Evolutionary conservation across 164 flowering plant genomes (phyloP).

Genomic region (Aristolochia contorta): DNA sequence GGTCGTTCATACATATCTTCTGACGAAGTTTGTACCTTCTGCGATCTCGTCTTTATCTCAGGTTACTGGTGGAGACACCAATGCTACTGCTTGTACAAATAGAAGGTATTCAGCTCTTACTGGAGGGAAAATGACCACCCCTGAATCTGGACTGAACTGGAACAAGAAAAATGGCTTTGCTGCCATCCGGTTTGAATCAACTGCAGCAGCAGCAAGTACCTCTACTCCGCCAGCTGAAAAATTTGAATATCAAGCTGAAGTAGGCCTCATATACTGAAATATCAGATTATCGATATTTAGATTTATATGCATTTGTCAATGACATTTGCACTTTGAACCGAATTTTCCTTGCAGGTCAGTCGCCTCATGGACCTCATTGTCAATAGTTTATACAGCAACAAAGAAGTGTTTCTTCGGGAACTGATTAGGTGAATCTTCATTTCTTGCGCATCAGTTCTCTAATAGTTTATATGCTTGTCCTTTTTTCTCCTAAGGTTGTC

Average conservation of each 20-base stretch:
- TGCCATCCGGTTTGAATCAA: constrained; percentile 60
- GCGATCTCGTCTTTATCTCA: neutral
- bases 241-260: constrained; percentile 97
- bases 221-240: constrained; percentile 57
- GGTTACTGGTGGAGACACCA: neutral
- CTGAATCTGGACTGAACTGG: constrained; percentile 8
- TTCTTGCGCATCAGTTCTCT: neutral
- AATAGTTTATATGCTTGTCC: neutral
- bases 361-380: constrained; percentile 98
- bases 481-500: neutral
- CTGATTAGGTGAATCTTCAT: constrained; percentile 51
- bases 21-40: neutral
- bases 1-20: neutral
- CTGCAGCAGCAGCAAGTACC: constrained; percentile 63
- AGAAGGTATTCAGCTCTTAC: constrained; percentile 33
- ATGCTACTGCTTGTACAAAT: neutral
- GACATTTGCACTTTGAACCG: neutral
- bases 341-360: constrained; percentile 53
- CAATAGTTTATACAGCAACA: constrained; percentile 85
- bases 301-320: neutral
- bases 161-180: constrained; percentile 20
- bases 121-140: constrained; percentile 9
- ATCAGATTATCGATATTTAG: neutral
- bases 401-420: constrained; percentile 92
- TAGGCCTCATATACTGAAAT: constrained; percentile 10